Evolutionary conservation across 2,329 filamentous ascomycete species (phyloP).

Genomic region (Trichothecium roseum): DNA sequence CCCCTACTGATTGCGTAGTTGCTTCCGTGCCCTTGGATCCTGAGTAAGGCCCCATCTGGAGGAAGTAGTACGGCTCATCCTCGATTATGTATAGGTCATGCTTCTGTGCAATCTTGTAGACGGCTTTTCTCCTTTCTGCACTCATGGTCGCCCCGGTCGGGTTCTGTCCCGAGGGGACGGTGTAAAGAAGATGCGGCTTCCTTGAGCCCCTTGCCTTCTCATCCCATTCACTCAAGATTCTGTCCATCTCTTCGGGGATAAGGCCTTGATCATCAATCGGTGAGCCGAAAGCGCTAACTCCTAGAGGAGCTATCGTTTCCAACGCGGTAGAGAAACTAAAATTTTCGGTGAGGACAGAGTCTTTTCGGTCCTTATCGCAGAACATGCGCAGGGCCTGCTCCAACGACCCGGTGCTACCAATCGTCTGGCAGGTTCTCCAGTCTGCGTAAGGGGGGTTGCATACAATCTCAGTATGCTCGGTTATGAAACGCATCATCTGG

Average conservation of each 20-base stretch:
- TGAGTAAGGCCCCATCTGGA: conserved; percentile 74
- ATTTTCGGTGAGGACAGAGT: conserved; percentile 77
- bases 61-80: conserved; percentile 91
- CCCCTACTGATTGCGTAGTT: conserved; percentile 40
- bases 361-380: conserved; percentile 55
- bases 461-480: conserved; percentile 90
- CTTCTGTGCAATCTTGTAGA: conserved; percentile 72
- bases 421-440: conserved; percentile 75
- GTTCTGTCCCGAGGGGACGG: conserved; percentile 72
- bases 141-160: conserved; percentile 80
- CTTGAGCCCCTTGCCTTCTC: conserved; percentile 27
- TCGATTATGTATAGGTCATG: conserved; percentile 83
- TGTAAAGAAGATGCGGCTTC: conserved; percentile 48
- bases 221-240: conserved; percentile 40
- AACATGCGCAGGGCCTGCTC: conserved; percentile 81
- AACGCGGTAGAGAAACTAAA: conserved; percentile 76
- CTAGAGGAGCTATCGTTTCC: conserved; percentile 45
- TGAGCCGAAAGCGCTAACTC: conserved; percentile 39
- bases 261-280: conserved; percentile 44
- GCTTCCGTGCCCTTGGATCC: conserved; percentile 25
- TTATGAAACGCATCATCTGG: conserved; percentile 81
- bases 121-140: conserved; percentile 51
- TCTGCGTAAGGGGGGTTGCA: conserved; percentile 80
- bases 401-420: conserved; percentile 77
- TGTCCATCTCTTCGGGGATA: conserved; percentile 39